phyloP scores from a whole-genome alignment of 495 filamentous ascomycete species.

The Penicillium psychrofluorescens region DNA sequence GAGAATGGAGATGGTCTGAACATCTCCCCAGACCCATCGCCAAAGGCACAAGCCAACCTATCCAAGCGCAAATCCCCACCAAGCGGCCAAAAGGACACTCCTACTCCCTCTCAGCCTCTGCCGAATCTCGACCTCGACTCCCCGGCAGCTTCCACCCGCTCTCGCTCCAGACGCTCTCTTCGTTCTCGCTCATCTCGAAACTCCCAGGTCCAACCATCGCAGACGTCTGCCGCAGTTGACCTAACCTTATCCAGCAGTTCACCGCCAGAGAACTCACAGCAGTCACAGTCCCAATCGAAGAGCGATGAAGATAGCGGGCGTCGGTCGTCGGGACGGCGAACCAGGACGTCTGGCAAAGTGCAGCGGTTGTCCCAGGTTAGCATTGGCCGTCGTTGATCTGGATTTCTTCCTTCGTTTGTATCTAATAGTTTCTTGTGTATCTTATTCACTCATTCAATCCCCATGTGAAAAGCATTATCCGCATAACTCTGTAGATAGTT shows the following conservation, averaged over 20 bases:
- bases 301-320: conserved; percentile 15
- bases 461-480: no score
- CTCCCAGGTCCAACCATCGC: conserved; percentile 12
- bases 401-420: no score
- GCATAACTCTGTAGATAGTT: no score
- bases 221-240: conserved; percentile 31
- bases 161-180: conserved; percentile 3
- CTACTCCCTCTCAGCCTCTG: conserved; percentile 1
- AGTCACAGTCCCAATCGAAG: conserved; percentile 17
- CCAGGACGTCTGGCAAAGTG: conserved; percentile 11
- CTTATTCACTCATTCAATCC: no score
- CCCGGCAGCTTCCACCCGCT: conserved; percentile 6
- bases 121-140: conserved; percentile 3
- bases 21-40: conserved; percentile 2
- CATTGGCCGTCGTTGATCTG: conserved; percentile 9
- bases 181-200: neutral
- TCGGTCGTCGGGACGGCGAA: conserved; percentile 6
- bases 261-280: conserved; percentile 11
- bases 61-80: conserved; percentile 6
- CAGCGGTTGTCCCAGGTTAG: conserved; percentile 16
- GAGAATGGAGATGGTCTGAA: neutral
- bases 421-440: no score
- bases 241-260: conserved; percentile 28
- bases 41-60: conserved; percentile 5
- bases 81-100: conserved; percentile 6